Evolutionary conservation across 2,329 filamentous ascomycete species (phyloP).

Genomic region (Paecilomyces variotii): DNA sequence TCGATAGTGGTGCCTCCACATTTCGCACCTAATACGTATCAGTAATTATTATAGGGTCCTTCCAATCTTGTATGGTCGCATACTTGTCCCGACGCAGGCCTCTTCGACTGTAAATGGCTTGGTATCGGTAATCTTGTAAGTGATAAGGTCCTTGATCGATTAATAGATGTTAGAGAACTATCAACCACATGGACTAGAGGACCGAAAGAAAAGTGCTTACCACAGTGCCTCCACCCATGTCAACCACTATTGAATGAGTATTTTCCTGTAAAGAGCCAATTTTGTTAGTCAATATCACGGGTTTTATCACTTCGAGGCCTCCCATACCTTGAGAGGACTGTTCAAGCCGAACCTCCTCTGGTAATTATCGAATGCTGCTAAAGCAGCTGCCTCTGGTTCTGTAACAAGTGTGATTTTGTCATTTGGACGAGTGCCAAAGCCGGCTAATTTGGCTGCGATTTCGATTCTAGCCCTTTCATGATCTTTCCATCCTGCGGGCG

Average conservation of each 20-base stretch:
- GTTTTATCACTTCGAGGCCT: not conserved
- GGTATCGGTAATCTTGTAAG: constrained; percentile 1
- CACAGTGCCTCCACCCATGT: not conserved
- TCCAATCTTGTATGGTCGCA: not conserved
- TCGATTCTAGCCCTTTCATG: not conserved
- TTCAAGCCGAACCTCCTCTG: not conserved
- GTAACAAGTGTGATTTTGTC: not conserved
- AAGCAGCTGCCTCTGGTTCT: not conserved
- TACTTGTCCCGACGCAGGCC: constrained; percentile 2
- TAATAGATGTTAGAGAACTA: not conserved
- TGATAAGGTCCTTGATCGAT: constrained; percentile 3
- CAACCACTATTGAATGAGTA: not conserved
- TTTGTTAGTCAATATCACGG: not conserved
- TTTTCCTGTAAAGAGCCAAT: not conserved
- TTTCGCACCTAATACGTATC: not conserved
- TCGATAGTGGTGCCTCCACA: constrained; percentile 4
- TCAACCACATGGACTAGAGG: not conserved
- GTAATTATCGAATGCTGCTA: not conserved
- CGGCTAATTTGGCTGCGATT: not conserved
- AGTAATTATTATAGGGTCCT: not conserved
- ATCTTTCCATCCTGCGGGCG: constrained; percentile 2
- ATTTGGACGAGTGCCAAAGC: not conserved
- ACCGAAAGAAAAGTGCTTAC: not conserved
- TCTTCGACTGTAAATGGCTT: constrained; percentile 1
- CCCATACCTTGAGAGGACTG: not conserved